These are phyloP conservation scores for Protomyces pachydermus DNA, from an alignment of 1,139 yeast species.

Conservation along the genomic window DNA sequence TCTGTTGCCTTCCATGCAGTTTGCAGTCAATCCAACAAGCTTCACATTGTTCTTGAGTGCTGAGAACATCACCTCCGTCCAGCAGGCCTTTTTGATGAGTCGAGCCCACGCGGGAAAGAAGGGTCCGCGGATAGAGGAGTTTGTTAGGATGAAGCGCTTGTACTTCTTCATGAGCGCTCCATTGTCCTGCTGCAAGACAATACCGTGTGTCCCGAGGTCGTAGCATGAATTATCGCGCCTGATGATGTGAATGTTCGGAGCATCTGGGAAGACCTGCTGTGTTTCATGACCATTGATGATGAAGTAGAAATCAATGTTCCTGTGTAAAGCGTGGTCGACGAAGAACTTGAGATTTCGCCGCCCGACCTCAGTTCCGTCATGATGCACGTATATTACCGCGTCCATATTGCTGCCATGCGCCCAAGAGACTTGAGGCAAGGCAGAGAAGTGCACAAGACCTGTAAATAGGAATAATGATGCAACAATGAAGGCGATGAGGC, in stretches of 20 bases:
- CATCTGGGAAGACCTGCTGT: slow-evolving; percentile 1
- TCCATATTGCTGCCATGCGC: not conserved
- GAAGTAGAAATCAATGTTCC: slow-evolving; percentile 16
- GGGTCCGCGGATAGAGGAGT: slow-evolving; percentile 15
- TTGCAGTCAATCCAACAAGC: slow-evolving; percentile 13
- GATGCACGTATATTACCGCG: slow-evolving; percentile 8
- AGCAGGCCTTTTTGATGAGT: not conserved
- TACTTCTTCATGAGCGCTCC: slow-evolving; percentile 2
- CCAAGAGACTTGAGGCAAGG: too few species aligned
- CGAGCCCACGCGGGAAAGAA: slow-evolving; percentile 22
- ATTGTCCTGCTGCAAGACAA: slow-evolving; percentile 1
- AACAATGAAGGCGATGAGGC: too few species aligned
- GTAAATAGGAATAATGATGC: too few species aligned
- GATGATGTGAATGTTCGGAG: slow-evolving; percentile 5
- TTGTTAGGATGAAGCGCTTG: slow-evolving; percentile 19
- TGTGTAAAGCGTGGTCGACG: slow-evolving; percentile 17
- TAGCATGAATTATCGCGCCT: slow-evolving; percentile 14
- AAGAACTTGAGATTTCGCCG: slow-evolving; percentile 7
- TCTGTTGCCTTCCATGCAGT: not conserved
- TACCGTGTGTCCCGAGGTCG: slow-evolving; percentile 14
- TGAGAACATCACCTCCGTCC: slow-evolving; percentile 3
- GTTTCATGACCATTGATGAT: slow-evolving; percentile 10
- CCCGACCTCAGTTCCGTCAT: slow-evolving; percentile 1
- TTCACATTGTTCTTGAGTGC: not conserved
- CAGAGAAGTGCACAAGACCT: too few species aligned